A percentile compares a stretch with the other conserved stretches of the same genome.
phyloP scores from a whole-genome alignment of 2,329 filamentous ascomycete species.

The Coniochaeta sp. region DNA sequence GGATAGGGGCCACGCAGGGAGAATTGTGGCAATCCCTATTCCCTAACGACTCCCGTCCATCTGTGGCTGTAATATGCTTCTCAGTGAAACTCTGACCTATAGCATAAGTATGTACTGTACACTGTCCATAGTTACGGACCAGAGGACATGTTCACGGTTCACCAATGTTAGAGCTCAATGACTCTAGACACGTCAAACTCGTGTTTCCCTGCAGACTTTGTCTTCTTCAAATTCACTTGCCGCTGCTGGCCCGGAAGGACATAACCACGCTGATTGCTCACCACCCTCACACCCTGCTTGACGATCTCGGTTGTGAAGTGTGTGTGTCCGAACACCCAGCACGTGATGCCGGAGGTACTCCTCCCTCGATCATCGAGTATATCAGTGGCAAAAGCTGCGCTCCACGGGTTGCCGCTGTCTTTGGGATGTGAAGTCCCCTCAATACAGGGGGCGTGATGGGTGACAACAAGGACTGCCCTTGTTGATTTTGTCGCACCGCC shows the following conservation, averaged over 20 bases:
- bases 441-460: conserved; percentile 50
- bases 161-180: not conserved
- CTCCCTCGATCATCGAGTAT: conserved; percentile 20
- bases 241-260: not conserved
- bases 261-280: conserved; percentile 29
- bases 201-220: not conserved
- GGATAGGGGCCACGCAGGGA: no score
- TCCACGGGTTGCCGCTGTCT: conserved; percentile 37
- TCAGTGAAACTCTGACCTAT: no score
- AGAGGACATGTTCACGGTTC: no score
- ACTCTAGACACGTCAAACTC: not conserved
- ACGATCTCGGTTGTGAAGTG: conserved; percentile 32
- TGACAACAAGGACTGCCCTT: conserved; percentile 38
- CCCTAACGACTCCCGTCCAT: no score
- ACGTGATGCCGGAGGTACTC: conserved; percentile 17
- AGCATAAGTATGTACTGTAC: no score
- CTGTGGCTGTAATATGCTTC: no score
- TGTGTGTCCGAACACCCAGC: conserved; percentile 43
- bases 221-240: not conserved
- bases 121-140: no score
- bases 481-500: not conserved
- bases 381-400: conserved; percentile 46
- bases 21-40: no score
- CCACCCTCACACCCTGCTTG: conserved; percentile 25
- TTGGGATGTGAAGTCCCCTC: conserved; percentile 39